Base-by-base conservation (phyloP, 495 filamentous ascomycete species). In the Penicillium ochrochloron region DNA sequence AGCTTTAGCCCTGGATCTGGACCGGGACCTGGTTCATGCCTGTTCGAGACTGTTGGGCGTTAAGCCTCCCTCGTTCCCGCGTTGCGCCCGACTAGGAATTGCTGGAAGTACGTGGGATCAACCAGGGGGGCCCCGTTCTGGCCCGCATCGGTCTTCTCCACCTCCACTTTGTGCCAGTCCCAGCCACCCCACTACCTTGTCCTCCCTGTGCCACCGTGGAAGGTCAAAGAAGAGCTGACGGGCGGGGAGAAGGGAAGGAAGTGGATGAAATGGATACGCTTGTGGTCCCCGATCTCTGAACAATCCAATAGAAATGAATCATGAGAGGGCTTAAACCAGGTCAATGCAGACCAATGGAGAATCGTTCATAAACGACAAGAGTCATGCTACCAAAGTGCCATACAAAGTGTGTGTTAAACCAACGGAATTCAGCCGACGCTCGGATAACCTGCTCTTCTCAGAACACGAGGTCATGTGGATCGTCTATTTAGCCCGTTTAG, bases 391-490 rank as follows among this genome's bases (percentile, higher is more conserved):
- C 15, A 27, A 27, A 27, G 25, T 21, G 5, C n/a, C 19, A 11
- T 23, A 23, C 9, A 23, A 21, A 21, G 19, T 21, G 42, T 23
- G 14, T n/a, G n/a, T n/a, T n/a, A 46, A 23, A 46, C 42, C 42
- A 46, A 46, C n/a, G 42, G 44, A 48, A 48, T 48, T 25, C 19
- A 48, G 44, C 44, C 44, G 44, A 48, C 44, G 8, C 39, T 66
- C 67, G 67, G 67, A 44, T 57, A 54, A 69, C 67, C 60, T 69
- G 52, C 67, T 63, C 5, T 29, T 25, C 51, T 31, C 3, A 60
- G 59, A 65, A 65, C 63, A 68, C 66, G 66, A 68, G 60, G 63
- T 53, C 63, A 65, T 21, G 66, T 62, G 62, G 62, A 61, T 63
- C 57, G 37, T 23, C 39, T 33, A 27, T 35, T 64, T 59, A 41